phyloP scores from a whole-genome alignment of 257 asterid species.

The Cynanchum wilfordii region DNA sequence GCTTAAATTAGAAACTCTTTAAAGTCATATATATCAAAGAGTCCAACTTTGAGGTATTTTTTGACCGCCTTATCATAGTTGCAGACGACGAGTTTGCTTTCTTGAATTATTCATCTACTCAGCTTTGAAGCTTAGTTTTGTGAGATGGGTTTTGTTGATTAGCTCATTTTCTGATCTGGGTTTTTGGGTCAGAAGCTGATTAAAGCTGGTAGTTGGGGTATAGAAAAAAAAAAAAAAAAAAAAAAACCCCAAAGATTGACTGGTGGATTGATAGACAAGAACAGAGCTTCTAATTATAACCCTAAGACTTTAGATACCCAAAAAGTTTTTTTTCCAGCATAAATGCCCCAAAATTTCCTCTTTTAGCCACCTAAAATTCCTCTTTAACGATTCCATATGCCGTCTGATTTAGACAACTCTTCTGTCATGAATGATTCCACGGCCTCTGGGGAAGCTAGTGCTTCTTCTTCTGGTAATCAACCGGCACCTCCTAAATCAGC shows the following conservation, averaged over 20 bases:
- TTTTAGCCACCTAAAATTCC: conserved; percentile 17
- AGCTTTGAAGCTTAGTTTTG: conserved; percentile 16
- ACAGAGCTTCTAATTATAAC: conserved; percentile 11
- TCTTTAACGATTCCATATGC: conserved; percentile 15
- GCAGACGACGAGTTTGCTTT: conserved; percentile 2
- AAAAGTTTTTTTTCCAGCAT: conserved; percentile 19
- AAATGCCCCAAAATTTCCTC: conserved; percentile 25
- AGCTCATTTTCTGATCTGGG: conserved; percentile 24
- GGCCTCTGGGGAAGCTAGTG: conserved; percentile 32
- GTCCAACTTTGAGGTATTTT: background rate
- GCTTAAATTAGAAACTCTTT: background rate
- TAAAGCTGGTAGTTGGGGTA: conserved; percentile 20
- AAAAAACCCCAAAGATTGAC: conserved; percentile 18
- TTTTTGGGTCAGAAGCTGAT: conserved; percentile 17
- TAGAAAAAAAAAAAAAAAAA: background rate
- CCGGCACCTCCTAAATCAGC: conserved; percentile 30
- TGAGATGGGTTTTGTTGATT: conserved; percentile 11
- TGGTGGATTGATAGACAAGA: conserved; percentile 19
- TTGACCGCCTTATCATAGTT: background rate
- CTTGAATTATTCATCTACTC: background rate
- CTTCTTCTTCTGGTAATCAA: conserved; percentile 26
- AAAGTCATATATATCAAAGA: background rate
- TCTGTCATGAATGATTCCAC: conserved; percentile 28
- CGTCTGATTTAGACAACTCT: conserved; percentile 23
- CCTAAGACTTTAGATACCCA: conserved; percentile 11